Base-by-base conservation (phyloP, 2,329 filamentous ascomycete genomes). In the Seiridium unicorne region DNA sequence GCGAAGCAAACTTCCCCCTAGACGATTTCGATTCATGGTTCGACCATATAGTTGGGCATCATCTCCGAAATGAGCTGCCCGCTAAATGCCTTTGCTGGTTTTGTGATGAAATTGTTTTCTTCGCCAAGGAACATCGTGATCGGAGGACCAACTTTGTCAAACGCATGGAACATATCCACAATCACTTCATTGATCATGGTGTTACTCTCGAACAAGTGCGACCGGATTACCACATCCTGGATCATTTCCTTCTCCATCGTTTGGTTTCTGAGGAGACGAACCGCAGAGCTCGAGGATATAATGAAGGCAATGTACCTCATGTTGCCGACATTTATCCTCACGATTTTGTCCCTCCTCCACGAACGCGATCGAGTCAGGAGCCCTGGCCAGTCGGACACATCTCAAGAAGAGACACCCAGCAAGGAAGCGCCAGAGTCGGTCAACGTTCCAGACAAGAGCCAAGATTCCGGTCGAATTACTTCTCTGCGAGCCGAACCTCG, bases 161-260 rank as follows among this genome's bases (percentile, higher is more conserved):
- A 1, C 77, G 84, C 2, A 81, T 86, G 80, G 36, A 67, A 3
- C 84, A 87, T 63, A 81, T 86, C 55, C 74, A 70, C 0, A 59
- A 60, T 0, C 84, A 87, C 61, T 73, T 83, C 46, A 58, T 67
- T 10, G 46, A 69, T 3, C 72, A 70, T 0, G 58, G 65, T 5
- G 65, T 59, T 6, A 64, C 55, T 0, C 58, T 51, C 1, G 35
- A 62, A 0, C 18, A 74, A 73, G 98, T 97, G 74, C 87, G 95
- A 47, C 89, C 93, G 3, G 94, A 99, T 65, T 93, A 93, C 8
- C 92, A 97, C 73, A 87, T 93, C 44, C 92, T 92, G 1, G 92
- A 97, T 72, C 91, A 95, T 70, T 80, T 72, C 18, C 11, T 42
- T 8, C 6, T 44, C 1, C 2, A 60, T 11, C 3, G 26, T 0